Percentiles rank a stretch among this genome's conserved stretches.
Evolutionary conservation across 1,139 yeast species (phyloP).

Genomic region (Geotrichum carabidarum): DNA sequence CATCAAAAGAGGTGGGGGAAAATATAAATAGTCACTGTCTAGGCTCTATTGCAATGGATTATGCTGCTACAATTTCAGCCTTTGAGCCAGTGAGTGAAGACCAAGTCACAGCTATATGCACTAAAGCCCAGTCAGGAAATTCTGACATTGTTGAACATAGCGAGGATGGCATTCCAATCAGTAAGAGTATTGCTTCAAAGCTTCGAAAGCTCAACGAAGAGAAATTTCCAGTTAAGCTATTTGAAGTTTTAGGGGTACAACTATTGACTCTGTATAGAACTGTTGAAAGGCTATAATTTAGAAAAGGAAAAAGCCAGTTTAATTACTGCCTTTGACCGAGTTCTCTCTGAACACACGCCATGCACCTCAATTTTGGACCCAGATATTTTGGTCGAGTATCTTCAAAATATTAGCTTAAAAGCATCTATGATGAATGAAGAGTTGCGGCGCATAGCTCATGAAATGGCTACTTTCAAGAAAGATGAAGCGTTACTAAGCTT

Average conservation of each 20-base stretch:
- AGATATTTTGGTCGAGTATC: conserved; percentile 61
- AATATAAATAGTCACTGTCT: too few species aligned
- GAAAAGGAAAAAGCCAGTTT: conserved; percentile 67
- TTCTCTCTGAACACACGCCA: conserved; percentile 76
- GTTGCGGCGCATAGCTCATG: conserved; percentile 41
- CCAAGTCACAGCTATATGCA: too few species aligned
- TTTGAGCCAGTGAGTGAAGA: too few species aligned
- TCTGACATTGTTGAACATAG: too few species aligned
- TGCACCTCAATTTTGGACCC: conserved; percentile 68
- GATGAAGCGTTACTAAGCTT: background rate
- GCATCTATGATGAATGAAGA: conserved; percentile 54
- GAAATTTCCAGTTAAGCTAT: conserved; percentile 55
- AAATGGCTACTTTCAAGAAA: conserved; percentile 20
- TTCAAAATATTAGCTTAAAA: conserved; percentile 58
- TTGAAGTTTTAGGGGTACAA: background rate
- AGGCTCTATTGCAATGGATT: too few species aligned
- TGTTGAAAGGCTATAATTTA: conserved; percentile 76
- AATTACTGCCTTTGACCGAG: conserved; percentile 61
- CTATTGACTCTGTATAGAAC: conserved; percentile 22
- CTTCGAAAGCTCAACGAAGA: conserved; percentile 78
- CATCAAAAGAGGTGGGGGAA: too few species aligned
- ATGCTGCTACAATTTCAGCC: too few species aligned
- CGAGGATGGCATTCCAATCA: background rate
- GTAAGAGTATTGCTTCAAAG: conserved; percentile 42
- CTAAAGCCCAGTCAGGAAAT: too few species aligned